Evolutionary conservation across 1,284 basidiomycete genomes (phyloP).

Genomic region (Retiboletus fuscus): DNA sequence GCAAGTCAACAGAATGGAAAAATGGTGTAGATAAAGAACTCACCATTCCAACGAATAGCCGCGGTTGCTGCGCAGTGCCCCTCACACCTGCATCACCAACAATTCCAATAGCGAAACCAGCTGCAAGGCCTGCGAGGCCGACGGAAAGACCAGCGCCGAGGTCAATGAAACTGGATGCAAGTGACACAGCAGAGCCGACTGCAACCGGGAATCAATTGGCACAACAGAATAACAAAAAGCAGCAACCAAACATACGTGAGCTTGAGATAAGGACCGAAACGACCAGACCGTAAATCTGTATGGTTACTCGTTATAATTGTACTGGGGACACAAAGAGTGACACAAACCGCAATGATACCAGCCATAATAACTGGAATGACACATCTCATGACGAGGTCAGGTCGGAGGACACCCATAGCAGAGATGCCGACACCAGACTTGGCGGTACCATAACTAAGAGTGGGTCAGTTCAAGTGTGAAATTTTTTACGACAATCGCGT

Average conservation of each 20-base stretch:
- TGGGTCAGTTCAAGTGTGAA: constrained; percentile 17
- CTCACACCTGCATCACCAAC: constrained; percentile 96
- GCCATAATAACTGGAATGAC: constrained; percentile 99
- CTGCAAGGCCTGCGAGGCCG: constrained; percentile 89
- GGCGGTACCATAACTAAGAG: constrained; percentile 87
- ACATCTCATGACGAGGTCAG: constrained; percentile 96
- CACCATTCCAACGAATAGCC: constrained; percentile 92
- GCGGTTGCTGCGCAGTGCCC: constrained; percentile 90
- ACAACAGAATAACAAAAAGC: constrained; percentile 24
- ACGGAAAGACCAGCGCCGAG: constrained; percentile 91
- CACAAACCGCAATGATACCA: constrained; percentile 93
- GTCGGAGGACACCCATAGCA: constrained; percentile 96
- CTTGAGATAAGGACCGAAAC: constrained; percentile 90
- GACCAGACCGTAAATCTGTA: constrained; percentile 89
- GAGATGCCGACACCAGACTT: constrained; percentile 99
- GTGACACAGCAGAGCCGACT: constrained; percentile 69
- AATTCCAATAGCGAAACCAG: constrained; percentile 93
- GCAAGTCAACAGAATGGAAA: constrained; percentile 25
- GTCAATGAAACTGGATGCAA: constrained; percentile 89
- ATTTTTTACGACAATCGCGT: background rate
- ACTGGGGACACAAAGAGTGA: background rate
- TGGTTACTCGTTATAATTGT: background rate
- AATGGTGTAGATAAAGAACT: constrained; percentile 29
- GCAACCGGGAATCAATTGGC: constrained; percentile 48
- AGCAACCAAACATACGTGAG: constrained; percentile 66